These are phyloP conservation scores for Schwanniomyces vanrijiae DNA, from an alignment of 805 yeast genomes.

Conservation along the genomic window DNA sequence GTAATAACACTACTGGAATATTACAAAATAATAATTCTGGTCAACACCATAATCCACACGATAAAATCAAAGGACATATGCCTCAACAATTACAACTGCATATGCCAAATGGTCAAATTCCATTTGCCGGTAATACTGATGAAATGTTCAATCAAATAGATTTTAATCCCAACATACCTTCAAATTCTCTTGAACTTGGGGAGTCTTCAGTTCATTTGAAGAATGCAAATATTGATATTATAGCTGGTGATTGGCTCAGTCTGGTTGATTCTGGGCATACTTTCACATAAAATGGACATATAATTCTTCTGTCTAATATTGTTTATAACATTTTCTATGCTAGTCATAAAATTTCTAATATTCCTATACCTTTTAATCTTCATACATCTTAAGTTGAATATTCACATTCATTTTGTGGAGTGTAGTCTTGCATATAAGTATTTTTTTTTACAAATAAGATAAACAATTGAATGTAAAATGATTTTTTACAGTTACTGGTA, in stretches of 20 bases:
- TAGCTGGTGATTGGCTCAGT: conserved; percentile 30
- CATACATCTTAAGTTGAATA: not conserved
- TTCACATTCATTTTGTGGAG: not conserved
- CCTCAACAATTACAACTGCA: not conserved
- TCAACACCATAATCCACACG: not conserved
- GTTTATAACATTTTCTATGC: not conserved
- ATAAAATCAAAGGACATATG: not conserved
- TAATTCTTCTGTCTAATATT: not conserved
- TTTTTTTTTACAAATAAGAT: not conserved
- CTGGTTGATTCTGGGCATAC: conserved; percentile 35
- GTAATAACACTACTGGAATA: not conserved
- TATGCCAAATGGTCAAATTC: not conserved
- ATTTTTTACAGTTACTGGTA: not conserved
- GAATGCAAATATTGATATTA: conserved; percentile 3
- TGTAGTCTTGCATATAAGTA: not conserved
- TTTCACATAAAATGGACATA: conserved; percentile 13
- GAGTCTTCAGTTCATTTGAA: not conserved
- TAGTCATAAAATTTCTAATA: not conserved
- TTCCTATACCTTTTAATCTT: not conserved
- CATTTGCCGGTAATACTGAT: not conserved
- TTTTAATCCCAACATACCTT: not conserved
- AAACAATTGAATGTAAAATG: not conserved
- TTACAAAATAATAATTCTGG: not conserved
- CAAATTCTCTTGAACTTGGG: not conserved
- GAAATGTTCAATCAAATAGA: not conserved